Conservation (phyloP, 257 asterid genomes). For the Mentha longifolia region DNA sequence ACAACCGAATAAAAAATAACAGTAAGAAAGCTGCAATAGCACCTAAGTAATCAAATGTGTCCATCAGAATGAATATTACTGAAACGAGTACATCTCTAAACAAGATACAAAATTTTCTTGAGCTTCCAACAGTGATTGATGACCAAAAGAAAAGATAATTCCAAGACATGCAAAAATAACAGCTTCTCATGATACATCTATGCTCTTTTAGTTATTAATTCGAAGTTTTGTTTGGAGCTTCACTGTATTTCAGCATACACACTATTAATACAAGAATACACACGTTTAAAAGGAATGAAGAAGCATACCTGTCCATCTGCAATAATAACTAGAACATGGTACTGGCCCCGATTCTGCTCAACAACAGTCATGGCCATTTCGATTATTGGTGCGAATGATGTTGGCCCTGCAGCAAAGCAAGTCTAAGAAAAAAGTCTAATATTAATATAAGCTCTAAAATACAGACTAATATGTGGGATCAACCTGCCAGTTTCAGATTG, state of each 20-base stretch:
- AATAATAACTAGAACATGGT: constrained; percentile 82
- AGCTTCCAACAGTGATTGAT: not conserved
- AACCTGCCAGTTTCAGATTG: constrained; percentile 79
- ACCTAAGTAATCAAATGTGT: not conserved
- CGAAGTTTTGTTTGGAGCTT: constrained; percentile 1
- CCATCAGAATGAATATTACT: not conserved
- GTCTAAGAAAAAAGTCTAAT: constrained; percentile 24
- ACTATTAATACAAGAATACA: too few relatives aligned
- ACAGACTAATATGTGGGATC: constrained; percentile 18
- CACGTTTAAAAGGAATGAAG: too few relatives aligned
- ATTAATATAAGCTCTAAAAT: constrained; percentile 24
- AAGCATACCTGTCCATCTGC: constrained; percentile 90
- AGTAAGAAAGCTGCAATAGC: not conserved
- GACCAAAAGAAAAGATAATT: not conserved
- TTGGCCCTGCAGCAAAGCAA: constrained; percentile 63
- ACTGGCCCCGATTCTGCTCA: constrained; percentile 83
- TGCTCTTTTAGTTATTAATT: not conserved
- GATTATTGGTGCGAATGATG: constrained; percentile 88
- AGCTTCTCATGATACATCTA: not conserved
- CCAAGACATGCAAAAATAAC: not conserved
- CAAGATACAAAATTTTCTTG: not conserved
- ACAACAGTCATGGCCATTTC: constrained; percentile 91
- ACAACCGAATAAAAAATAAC: not conserved
- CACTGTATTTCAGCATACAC: not conserved
- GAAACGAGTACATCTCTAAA: not conserved